Conservation (phyloP, 1,284 basidiomycete species). For the Ceratobasidium sp. region DNA sequence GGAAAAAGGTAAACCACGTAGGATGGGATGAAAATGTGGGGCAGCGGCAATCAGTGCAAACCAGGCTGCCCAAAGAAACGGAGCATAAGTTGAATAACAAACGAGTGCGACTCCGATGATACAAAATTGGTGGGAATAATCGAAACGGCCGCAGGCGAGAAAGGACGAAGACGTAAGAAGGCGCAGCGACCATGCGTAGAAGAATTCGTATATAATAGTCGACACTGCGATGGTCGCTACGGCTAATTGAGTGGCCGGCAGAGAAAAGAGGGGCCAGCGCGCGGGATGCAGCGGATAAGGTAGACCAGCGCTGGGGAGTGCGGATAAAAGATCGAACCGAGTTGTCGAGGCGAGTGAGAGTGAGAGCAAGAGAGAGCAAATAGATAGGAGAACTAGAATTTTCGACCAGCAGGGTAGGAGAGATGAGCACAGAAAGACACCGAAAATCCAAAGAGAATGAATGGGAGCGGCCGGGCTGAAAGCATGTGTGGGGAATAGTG, state of each 20-base stretch:
- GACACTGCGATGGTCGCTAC: conserved; percentile 28
- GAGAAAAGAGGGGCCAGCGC: conserved; percentile 15
- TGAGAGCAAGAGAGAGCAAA: conserved; percentile 17
- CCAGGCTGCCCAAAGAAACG: conserved; percentile 23
- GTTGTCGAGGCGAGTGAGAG: conserved; percentile 2
- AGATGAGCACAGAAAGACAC: not conserved
- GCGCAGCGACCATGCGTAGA: conserved; percentile 16
- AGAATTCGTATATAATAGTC: conserved; percentile 16
- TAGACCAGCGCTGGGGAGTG: conserved; percentile 29
- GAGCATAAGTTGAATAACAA: conserved; percentile 1
- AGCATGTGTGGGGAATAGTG: conserved; percentile 31
- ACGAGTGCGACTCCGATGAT: conserved; percentile 20
- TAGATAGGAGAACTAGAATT: conserved; percentile 28
- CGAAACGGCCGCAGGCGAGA: conserved; percentile 3
- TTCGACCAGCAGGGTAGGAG: conserved; percentile 24
- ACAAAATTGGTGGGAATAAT: no score
- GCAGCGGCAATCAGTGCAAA: conserved; percentile 25
- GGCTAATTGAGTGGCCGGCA: conserved; percentile 23
- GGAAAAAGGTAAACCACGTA: not conserved
- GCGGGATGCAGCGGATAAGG: conserved; percentile 3
- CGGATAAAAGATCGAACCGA: conserved; percentile 11
- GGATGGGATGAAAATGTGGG: not conserved
- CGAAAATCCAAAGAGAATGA: not conserved
- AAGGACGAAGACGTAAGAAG: not conserved
- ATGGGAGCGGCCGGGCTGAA: conserved; percentile 6